Percentiles rank a stretch among this genome's conserved stretches.
Conservation (phyloP, 192 early-diverging fungal species). For the Coemansia sp. region DNA sequence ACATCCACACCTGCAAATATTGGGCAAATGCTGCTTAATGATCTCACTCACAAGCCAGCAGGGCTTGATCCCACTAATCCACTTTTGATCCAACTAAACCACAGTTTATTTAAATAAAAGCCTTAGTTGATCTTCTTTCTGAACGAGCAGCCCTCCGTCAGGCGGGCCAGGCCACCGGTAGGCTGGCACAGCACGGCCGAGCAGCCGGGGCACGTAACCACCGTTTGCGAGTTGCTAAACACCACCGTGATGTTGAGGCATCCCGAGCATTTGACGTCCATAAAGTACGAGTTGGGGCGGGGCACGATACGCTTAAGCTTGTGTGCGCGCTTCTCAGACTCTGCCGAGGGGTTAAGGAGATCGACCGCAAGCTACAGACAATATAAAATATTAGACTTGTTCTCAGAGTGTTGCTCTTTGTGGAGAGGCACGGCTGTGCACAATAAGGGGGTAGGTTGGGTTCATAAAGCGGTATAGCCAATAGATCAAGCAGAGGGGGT, state of each 20-base stretch:
- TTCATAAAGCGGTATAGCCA: too few relatives aligned
- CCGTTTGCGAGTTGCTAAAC: constrained; percentile 99
- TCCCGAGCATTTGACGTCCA: constrained; percentile 97
- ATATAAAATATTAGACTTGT: too few relatives aligned
- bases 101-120: too few relatives aligned
- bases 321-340: constrained; percentile 76
- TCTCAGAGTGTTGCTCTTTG: too few relatives aligned
- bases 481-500: too few relatives aligned
- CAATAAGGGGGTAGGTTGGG: too few relatives aligned
- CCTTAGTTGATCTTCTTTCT: constrained; percentile 73
- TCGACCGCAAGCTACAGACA: constrained; percentile 91
- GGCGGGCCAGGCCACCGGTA: constrained; percentile 96
- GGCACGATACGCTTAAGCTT: constrained; percentile 97
- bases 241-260: constrained; percentile 98
- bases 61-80: too few relatives aligned
- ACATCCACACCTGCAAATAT: too few relatives aligned
- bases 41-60: too few relatives aligned
- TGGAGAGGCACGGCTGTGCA: too few relatives aligned
- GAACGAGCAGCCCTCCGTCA: constrained; percentile 92
- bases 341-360: constrained; percentile 86
- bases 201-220: constrained; percentile 94
- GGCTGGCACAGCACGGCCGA: constrained; percentile 98
- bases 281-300: constrained; percentile 97
- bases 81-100: too few relatives aligned
- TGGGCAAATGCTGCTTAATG: too few relatives aligned